Conservation (phyloP, 1,284 basidiomycete species). For the Marasmius tenuissimus region DNA sequence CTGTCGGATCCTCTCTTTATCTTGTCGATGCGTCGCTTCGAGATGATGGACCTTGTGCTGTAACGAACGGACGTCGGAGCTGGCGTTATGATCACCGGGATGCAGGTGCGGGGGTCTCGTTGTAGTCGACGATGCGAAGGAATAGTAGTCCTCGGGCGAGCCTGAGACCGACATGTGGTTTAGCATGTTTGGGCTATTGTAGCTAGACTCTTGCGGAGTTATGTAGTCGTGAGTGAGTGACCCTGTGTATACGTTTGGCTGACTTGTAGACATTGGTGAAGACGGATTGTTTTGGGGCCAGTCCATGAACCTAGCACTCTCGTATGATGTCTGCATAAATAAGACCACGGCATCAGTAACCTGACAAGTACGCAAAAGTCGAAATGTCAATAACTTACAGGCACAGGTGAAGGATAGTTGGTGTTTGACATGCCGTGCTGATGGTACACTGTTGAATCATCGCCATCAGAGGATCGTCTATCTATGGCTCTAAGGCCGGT, state of each 20-base stretch:
- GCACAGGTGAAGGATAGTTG: neutral
- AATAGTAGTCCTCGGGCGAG: neutral
- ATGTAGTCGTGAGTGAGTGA: no score
- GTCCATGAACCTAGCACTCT: neutral
- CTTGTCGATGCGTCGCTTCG: conserved; percentile 13
- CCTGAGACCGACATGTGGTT: neutral
- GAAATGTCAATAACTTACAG: conserved; percentile 6
- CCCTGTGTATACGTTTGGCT: no score
- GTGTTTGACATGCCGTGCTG: conserved; percentile 11
- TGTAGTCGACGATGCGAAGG: neutral
- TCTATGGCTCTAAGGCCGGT: conserved; percentile 21
- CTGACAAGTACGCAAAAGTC: neutral
- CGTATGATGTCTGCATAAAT: neutral
- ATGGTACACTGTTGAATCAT: conserved; percentile 25
- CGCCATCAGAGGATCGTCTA: conserved; percentile 32
- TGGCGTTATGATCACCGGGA: neutral
- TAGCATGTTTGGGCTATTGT: neutral
- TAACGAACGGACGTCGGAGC: conserved; percentile 17
- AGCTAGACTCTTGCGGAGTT: no score
- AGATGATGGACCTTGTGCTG: conserved; percentile 14
- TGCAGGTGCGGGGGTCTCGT: neutral
- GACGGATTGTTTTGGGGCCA: conserved; percentile 42
- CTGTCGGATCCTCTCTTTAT: conserved; percentile 33
- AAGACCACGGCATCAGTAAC: neutral
- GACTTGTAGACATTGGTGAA: neutral